A percentile compares a stretch with the other conserved stretches of the same genome.
Conservation (phyloP, 192 early-diverging fungal species). For the Bifiguratus adelaidae region DNA sequence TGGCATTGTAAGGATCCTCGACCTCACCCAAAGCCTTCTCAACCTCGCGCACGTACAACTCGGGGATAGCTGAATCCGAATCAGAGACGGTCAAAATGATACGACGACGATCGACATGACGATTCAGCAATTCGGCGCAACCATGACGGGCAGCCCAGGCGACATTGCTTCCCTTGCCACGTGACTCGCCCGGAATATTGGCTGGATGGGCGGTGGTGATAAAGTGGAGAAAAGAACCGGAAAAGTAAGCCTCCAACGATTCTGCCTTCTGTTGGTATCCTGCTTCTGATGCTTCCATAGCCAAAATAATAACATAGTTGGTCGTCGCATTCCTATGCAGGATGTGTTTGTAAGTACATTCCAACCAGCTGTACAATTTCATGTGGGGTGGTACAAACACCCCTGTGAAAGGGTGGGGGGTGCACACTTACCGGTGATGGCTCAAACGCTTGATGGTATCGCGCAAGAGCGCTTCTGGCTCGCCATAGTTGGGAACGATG, state of each 20-base stretch:
- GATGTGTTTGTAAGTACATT: not conserved
- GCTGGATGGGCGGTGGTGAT: constrained; percentile 58
- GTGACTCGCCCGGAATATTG: constrained; percentile 52
- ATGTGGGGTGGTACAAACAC: not conserved
- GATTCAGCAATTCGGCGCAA: constrained; percentile 12
- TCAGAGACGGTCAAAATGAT: constrained; percentile 64
- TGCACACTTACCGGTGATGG: constrained; percentile 40
- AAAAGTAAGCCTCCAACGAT: constrained; percentile 37
- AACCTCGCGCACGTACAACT: constrained; percentile 49
- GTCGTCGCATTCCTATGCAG: constrained; percentile 25
- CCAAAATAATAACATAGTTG: constrained; percentile 51
- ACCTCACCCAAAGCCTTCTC: constrained; percentile 22
- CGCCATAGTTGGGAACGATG: constrained; percentile 65
- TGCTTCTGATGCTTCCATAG: constrained; percentile 65
- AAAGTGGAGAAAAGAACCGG: constrained; percentile 52
- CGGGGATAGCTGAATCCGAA: constrained; percentile 64
- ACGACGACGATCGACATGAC: constrained; percentile 31
- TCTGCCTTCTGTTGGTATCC: constrained; percentile 43
- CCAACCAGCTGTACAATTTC: not conserved
- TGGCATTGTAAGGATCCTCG: constrained; percentile 28
- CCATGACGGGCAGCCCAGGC: constrained; percentile 46
- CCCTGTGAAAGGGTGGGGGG: not conserved
- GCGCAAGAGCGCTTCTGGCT: constrained; percentile 51
- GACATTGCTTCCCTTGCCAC: constrained; percentile 66
- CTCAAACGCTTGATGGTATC: constrained; percentile 61